Conservation (phyloP, 495 filamentous ascomycete species). For the Clohesyomyces aquaticus region DNA sequence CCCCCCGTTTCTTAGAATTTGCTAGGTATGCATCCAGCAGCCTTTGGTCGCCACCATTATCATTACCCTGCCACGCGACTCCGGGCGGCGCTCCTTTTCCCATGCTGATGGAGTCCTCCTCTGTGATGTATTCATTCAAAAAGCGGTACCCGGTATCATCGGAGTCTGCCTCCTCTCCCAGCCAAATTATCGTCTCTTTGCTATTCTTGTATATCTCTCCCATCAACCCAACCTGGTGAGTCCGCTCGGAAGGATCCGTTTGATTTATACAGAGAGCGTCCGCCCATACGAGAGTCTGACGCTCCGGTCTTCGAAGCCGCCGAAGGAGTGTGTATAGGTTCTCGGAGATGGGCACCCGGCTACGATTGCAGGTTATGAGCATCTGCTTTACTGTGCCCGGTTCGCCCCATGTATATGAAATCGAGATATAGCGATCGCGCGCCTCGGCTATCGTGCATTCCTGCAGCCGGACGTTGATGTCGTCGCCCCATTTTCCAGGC, state of each 20-base stretch:
- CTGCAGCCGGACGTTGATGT: neutral
- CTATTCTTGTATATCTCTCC: slow-evolving; percentile 19
- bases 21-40: slow-evolving; percentile 3
- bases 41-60: slow-evolving; percentile 3
- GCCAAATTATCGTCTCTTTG: slow-evolving; percentile 19
- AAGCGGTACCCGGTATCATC: slow-evolving; percentile 9
- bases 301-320: slow-evolving; percentile 13
- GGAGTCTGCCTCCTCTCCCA: slow-evolving; percentile 15
- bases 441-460: slow-evolving; percentile 5
- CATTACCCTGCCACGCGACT: slow-evolving; percentile 13
- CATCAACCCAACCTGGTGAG: slow-evolving; percentile 30
- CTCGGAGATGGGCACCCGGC: slow-evolving; percentile 12
- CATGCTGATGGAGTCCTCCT: neutral
- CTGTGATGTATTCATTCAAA: neutral
- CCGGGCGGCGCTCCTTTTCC: slow-evolving; percentile 7
- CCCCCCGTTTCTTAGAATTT: neutral
- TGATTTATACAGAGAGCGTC: slow-evolving; percentile 28
- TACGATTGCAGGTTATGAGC: slow-evolving; percentile 18
- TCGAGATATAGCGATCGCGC: slow-evolving; percentile 8
- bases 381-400: slow-evolving; percentile 1
- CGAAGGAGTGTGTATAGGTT: slow-evolving; percentile 25
- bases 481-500: slow-evolving; percentile 9
- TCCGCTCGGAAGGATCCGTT: slow-evolving; percentile 9
- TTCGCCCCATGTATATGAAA: slow-evolving; percentile 27
- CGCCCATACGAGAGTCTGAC: slow-evolving; percentile 13